Base-by-base conservation (phyloP, 148 eudicot genomes). In the Heliosperma pusillum region DNA sequence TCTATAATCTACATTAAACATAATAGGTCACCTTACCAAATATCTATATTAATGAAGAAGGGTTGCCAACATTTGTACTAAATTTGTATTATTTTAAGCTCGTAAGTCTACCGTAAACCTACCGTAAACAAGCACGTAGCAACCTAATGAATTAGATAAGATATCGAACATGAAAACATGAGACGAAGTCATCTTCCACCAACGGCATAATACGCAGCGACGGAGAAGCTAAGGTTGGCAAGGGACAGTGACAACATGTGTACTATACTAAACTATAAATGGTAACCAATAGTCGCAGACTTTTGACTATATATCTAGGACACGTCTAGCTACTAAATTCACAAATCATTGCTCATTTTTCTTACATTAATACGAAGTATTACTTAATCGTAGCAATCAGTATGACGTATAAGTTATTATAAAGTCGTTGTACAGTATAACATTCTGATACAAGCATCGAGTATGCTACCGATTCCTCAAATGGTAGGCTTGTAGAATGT, bases 81-180 rank as follows among this genome's bases (percentile, higher is more conserved):
- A 15, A 0, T 8, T 33, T 45, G 6, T 79, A 26, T 2, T 55
- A 36, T 25, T 22, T 20, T 30, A 61, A 30, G 9, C 58, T 36
- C 3, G 3, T 10, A 26, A 22, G 61, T 73, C 40, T 27, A 72
- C 66, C 81, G 66, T 24, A 66, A 71, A 50, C 10, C 40, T 27
- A 72, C 66, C 81, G 66, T 24, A 66, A 71, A 50, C 10, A 19
- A 73, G 55, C 74, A 79, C 71, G 27, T 70, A 53, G 26, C 53
- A 74, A 70, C 74, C 78, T 20, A 60, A 24, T 62, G 33, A 64
- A 55, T 67, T 45, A 65, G 21, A 50, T 24, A 75, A 70, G 21
- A 47, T 69, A 6, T 66, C 33, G 52, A 67, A 66, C 53, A 53
- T 52, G 64, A 64, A 47, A 56, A 55, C 20, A 29, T 58, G 25